A percentile compares a stretch with the other conserved stretches of the same genome.
phyloP scores from a whole-genome alignment of 2,329 filamentous ascomycete genomes.

The Onygena corvina region DNA sequence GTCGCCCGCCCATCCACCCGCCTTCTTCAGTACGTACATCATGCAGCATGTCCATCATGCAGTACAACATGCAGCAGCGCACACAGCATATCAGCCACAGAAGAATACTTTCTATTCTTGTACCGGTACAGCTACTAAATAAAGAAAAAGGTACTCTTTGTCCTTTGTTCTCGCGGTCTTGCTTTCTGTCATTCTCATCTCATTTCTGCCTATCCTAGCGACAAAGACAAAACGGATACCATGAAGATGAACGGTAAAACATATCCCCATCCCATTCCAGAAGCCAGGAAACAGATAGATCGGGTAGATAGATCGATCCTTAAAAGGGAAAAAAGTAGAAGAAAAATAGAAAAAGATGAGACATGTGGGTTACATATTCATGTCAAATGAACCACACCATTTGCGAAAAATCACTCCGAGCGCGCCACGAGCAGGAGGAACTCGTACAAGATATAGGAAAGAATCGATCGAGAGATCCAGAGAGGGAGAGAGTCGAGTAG shows the following conservation, averaged over 20 bases:
- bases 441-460: not conserved
- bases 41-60: too few species aligned
- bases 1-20: too few species aligned
- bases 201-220: conserved; percentile 1
- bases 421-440: not conserved
- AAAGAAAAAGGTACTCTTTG: not conserved
- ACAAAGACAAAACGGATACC: not conserved
- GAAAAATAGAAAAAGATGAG: not conserved
- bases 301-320: too few species aligned
- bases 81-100: too few species aligned
- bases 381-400: not conserved
- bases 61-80: too few species aligned
- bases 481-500: not conserved
- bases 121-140: not conserved
- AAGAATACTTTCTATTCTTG: too few species aligned
- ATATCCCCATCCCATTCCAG: conserved; percentile 1
- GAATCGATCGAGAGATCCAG: not conserved
- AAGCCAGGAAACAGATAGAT: too few species aligned
- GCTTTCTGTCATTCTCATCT: not conserved
- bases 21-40: too few species aligned
- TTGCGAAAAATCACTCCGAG: too few species aligned
- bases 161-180: not conserved
- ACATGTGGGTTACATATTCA: not conserved
- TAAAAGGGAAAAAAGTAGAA: not conserved
- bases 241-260: not conserved